phyloP scores from a whole-genome alignment of 345 rosid genomes.

The Eutrema heterophyllum region DNA sequence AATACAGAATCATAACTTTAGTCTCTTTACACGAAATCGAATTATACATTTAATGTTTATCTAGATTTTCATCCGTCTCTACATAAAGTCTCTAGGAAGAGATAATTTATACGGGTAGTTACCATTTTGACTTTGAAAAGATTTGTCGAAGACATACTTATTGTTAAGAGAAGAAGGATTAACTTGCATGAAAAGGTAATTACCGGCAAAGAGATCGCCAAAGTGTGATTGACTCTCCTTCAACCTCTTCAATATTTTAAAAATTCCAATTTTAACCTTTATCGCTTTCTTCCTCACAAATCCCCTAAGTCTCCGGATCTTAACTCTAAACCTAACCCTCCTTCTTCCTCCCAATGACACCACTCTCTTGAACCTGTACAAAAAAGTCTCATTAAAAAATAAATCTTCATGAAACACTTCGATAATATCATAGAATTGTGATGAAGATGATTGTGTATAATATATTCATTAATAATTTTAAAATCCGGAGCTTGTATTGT shows the following conservation, averaged over 20 bases:
- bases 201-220: constrained; percentile 76
- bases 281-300: constrained; percentile 36
- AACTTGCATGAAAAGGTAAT: constrained; percentile 65
- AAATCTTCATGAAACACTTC: constrained; percentile 17
- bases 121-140: constrained; percentile 23
- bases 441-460: constrained; percentile 1
- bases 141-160: constrained; percentile 28
- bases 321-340: constrained; percentile 43
- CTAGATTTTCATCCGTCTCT: neutral
- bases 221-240: constrained; percentile 56
- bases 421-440: neutral
- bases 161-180: constrained; percentile 49
- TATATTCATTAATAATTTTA: neutral
- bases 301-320: constrained; percentile 39
- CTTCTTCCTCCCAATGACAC: constrained; percentile 34
- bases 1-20: neutral
- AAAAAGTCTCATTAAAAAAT: neutral
- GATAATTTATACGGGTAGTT: constrained; percentile 13
- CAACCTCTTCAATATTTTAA: constrained; percentile 51
- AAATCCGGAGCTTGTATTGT: neutral
- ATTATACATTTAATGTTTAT: neutral
- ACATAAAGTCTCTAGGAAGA: constrained; percentile 23
- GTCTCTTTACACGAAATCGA: neutral
- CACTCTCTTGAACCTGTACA: constrained; percentile 39
- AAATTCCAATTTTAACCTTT: constrained; percentile 33